phyloP scores from a whole-genome alignment of 164 flowering plant species.

The Amborella trichopoda region DNA sequence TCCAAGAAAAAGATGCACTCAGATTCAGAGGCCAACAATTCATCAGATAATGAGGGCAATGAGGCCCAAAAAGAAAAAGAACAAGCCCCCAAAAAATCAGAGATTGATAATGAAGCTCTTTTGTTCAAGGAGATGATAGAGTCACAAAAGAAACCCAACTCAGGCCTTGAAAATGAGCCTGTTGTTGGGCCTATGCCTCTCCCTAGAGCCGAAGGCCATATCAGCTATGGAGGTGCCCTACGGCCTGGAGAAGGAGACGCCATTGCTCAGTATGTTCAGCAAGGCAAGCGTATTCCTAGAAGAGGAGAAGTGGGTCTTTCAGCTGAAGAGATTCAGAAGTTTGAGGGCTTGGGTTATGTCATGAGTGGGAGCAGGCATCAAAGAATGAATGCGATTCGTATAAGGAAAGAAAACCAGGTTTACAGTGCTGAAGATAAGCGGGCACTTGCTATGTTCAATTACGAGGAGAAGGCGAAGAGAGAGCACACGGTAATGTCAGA shows the following conservation, averaged over 20 bases:
- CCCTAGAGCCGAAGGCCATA: constrained; percentile 94
- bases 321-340: constrained; percentile 91
- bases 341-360: constrained; percentile 88
- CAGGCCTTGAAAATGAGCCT: constrained; percentile 43
- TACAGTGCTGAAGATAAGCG: constrained; percentile 97
- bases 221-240: constrained; percentile 97
- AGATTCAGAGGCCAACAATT: constrained; percentile 11
- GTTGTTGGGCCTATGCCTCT: constrained; percentile 83
- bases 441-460: constrained; percentile 86
- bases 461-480: constrained; percentile 87
- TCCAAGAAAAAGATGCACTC: no score
- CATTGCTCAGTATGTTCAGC: constrained; percentile 95
- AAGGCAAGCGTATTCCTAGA: constrained; percentile 94
- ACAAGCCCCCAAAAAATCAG: constrained; percentile 19
- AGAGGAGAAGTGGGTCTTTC: constrained; percentile 99
- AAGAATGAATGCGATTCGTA: constrained; percentile 98
- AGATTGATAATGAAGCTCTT: constrained; percentile 33
- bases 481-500: constrained; percentile 98
- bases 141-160: constrained; percentile 48
- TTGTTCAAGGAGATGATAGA: constrained; percentile 73
- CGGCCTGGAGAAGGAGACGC: constrained; percentile 99
- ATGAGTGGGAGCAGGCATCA: constrained; percentile 99
- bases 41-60: constrained; percentile 6
- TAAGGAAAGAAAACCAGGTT: constrained; percentile 97
- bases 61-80: constrained; percentile 14